Percentiles rank a stretch among this genome's conserved stretches.
These are phyloP conservation scores for Eucalyptus pauciflora DNA, from an alignment of 345 rosid species.

Conservation along the genomic window DNA sequence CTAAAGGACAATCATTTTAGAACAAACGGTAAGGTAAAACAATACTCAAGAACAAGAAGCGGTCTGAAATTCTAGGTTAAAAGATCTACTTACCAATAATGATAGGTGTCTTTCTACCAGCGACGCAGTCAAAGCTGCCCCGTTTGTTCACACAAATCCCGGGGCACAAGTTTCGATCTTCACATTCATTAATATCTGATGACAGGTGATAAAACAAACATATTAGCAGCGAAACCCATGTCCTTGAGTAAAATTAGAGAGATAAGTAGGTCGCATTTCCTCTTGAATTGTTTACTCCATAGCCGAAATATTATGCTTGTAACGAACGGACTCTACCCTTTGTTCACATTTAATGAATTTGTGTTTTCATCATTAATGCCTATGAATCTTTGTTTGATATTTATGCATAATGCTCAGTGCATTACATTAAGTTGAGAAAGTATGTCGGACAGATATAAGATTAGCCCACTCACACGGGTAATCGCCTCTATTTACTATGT, in stretches of 20 bases:
- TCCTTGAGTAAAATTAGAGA: neutral
- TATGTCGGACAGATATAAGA: too few species aligned
- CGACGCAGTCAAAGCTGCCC: neutral
- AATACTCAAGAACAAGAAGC: rapidly evolving
- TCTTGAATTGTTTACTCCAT: neutral
- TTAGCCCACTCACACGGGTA: too few species aligned
- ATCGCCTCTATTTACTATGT: too few species aligned
- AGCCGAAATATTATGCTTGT: neutral
- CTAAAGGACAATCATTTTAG: neutral
- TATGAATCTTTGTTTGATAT: too few species aligned
- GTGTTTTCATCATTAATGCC: too few species aligned
- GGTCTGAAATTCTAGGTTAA: neutral
- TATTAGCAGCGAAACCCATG: neutral
- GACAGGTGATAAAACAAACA: neutral
- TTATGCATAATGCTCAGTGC: too few species aligned
- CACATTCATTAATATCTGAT: neutral
- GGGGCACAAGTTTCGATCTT: rapidly evolving
- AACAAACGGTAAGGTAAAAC: neutral
- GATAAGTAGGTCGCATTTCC: neutral
- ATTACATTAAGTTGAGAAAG: too few species aligned
- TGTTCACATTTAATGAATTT: too few species aligned
- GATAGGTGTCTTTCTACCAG: neutral
- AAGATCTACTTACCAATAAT: neutral
- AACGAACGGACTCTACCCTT: neutral
- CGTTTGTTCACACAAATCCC: neutral